Conservation (phyloP, 148 eudicot species). For the Oxyria digyna region DNA sequence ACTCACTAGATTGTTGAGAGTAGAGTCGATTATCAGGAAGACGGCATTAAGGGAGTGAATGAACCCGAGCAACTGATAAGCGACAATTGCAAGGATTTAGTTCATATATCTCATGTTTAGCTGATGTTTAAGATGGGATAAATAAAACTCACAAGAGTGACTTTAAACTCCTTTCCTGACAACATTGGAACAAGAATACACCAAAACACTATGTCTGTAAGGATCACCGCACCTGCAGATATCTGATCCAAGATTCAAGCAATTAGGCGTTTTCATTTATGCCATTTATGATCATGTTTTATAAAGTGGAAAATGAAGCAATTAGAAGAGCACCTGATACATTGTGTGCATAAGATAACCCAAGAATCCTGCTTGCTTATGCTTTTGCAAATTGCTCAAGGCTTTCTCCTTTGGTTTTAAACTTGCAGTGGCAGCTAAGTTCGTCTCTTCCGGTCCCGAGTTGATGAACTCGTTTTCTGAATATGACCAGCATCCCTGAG, state of each 20-base stretch:
- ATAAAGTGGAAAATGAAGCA: neutral
- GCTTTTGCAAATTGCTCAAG: slow-evolving; percentile 14
- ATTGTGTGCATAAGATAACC: slow-evolving; percentile 40
- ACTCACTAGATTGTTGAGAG: slow-evolving; percentile 56
- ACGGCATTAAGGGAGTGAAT: slow-evolving; percentile 73
- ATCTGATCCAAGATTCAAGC: slow-evolving; percentile 27
- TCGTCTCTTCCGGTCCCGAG: slow-evolving; percentile 13
- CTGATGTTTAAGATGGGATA: neutral
- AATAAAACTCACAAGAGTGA: slow-evolving; percentile 58
- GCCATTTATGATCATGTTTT: too few species aligned
- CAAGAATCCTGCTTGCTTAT: slow-evolving; percentile 25
- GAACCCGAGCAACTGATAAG: slow-evolving; percentile 48
- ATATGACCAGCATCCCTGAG: slow-evolving; percentile 51
- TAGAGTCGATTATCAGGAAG: slow-evolving; percentile 58
- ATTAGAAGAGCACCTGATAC: slow-evolving; percentile 66
- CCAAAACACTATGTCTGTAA: slow-evolving; percentile 85
- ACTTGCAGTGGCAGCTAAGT: neutral
- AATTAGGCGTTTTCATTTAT: too few species aligned
- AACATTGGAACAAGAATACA: slow-evolving; percentile 52
- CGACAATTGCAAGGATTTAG: neutral
- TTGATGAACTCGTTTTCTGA: slow-evolving; percentile 25
- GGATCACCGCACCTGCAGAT: slow-evolving; percentile 68
- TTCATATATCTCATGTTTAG: too few species aligned
- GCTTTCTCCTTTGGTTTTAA: slow-evolving; percentile 4
- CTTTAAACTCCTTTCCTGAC: slow-evolving; percentile 41